Conservation (phyloP, 441 rosid species). For the Syzygium syzygioides region DNA sequence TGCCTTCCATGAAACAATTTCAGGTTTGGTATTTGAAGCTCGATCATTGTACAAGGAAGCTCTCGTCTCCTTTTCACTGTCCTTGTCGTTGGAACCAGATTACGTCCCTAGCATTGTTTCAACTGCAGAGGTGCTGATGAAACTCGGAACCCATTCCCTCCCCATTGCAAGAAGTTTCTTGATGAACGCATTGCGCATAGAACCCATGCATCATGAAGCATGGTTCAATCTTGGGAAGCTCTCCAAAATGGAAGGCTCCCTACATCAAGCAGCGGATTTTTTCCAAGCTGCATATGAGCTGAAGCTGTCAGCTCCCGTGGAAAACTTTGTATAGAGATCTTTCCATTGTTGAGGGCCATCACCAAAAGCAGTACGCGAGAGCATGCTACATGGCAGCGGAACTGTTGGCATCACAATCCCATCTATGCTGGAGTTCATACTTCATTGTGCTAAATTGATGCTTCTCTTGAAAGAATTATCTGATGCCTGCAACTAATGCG, state of each 20-base stretch:
- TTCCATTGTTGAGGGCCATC: neutral
- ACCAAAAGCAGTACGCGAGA: neutral
- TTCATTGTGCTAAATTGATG: neutral
- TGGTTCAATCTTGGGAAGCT: slow-evolving; percentile 83
- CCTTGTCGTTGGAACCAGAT: slow-evolving; percentile 73
- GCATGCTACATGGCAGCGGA: neutral
- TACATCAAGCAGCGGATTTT: slow-evolving; percentile 82
- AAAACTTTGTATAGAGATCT: slow-evolving; percentile 30
- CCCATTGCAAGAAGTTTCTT: slow-evolving; percentile 75
- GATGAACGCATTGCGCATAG: slow-evolving; percentile 70
- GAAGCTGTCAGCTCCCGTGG: slow-evolving; percentile 64
- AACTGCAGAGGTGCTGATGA: slow-evolving; percentile 61
- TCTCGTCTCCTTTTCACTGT: slow-evolving; percentile 54
- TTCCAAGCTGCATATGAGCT: slow-evolving; percentile 95
- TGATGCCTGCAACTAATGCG: neutral
- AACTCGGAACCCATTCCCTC: slow-evolving; percentile 43
- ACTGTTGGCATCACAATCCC: neutral
- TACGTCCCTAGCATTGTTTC: slow-evolving; percentile 77
- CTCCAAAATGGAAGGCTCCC: slow-evolving; percentile 74
- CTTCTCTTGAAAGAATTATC: neutral
- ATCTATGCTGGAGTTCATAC: neutral
- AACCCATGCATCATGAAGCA: slow-evolving; percentile 68
- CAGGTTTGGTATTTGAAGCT: slow-evolving; percentile 67
- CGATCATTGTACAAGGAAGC: slow-evolving; percentile 70
- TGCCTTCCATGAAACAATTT: slow-evolving; percentile 1